Percentiles rank a stretch among this genome's conserved stretches.
phyloP scores from a whole-genome alignment of 345 rosid genomes.

The Camelina laxa region DNA sequence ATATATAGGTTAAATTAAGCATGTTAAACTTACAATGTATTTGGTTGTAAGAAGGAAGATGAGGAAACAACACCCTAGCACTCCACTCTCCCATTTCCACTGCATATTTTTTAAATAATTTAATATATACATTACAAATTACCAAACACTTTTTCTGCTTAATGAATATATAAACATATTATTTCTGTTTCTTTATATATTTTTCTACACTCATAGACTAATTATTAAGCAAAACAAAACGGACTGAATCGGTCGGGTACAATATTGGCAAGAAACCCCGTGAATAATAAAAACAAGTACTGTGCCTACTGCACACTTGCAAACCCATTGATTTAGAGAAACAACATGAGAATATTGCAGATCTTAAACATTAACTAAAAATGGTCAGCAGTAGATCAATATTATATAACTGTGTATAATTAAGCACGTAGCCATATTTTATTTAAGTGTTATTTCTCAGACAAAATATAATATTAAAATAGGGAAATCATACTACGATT shows the following conservation, averaged over 20 bases:
- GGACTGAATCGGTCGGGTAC: slow-evolving; percentile 6
- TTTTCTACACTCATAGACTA: neutral
- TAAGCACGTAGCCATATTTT: too few relatives aligned
- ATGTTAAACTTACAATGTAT: slow-evolving; percentile 63
- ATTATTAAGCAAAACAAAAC: slow-evolving; percentile 8
- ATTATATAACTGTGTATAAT: too few relatives aligned
- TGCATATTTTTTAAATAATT: slow-evolving; percentile 39
- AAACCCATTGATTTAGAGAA: neutral
- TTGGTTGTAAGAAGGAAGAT: slow-evolving; percentile 71
- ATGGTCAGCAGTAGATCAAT: neutral
- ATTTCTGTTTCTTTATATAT: too few relatives aligned
- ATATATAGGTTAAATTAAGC: neutral
- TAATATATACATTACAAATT: neutral
- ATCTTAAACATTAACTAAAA: neutral
- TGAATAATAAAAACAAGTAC: slow-evolving; percentile 46
- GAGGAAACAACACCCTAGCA: slow-evolving; percentile 77
- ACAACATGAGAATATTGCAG: neutral
- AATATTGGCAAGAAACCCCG: slow-evolving; percentile 39
- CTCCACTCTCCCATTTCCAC: slow-evolving; percentile 97
- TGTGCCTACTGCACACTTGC: slow-evolving; percentile 17
- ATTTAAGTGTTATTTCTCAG: neutral
- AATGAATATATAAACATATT: too few relatives aligned
- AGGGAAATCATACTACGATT: neutral
- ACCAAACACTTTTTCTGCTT: neutral
- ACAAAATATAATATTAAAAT: too few relatives aligned